Evolutionary conservation across 805 yeast species (phyloP).

Genomic region (Priceomyces melissophilus): DNA sequence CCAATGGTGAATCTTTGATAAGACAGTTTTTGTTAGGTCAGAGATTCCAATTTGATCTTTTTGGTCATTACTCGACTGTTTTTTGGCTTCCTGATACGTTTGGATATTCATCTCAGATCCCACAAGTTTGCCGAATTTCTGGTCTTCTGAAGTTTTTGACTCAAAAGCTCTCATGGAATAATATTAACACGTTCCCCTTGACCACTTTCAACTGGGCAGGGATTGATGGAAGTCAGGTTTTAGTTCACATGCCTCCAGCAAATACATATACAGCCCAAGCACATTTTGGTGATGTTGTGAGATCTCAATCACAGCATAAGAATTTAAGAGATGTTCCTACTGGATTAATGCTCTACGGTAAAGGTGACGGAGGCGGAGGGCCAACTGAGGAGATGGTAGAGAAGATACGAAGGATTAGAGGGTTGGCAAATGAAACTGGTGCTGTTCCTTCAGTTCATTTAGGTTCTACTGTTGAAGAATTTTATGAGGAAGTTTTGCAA

Average conservation of each 20-base stretch:
- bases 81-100: slow-evolving; percentile 98
- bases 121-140: slow-evolving; percentile 85
- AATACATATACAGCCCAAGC: slow-evolving; percentile 94
- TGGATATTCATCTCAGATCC: slow-evolving; percentile 93
- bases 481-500: slow-evolving; percentile 62
- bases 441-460: slow-evolving; percentile 76
- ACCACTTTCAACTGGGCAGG: slow-evolving; percentile 95
- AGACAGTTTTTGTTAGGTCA: slow-evolving; percentile 92
- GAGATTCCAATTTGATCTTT: slow-evolving; percentile 72
- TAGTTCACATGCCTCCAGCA: slow-evolving; percentile 97
- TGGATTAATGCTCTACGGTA: slow-evolving; percentile 80
- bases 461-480: slow-evolving; percentile 77
- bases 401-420: slow-evolving; percentile 86
- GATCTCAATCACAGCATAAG: slow-evolving; percentile 79
- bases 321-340: slow-evolving; percentile 76
- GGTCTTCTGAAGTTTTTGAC: slow-evolving; percentile 84
- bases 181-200: slow-evolving; percentile 85
- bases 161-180: slow-evolving; percentile 95
- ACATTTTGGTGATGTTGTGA: slow-evolving; percentile 84
- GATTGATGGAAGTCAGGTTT: slow-evolving; percentile 86
- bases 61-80: slow-evolving; percentile 69
- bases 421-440: slow-evolving; percentile 77
- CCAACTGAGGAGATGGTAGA: slow-evolving; percentile 93
- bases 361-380: slow-evolving; percentile 99
- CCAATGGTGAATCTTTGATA: slow-evolving; percentile 86